phyloP scores from a whole-genome alignment of 2,329 filamentous ascomycete genomes.

The Aspergillus luchuensis region DNA sequence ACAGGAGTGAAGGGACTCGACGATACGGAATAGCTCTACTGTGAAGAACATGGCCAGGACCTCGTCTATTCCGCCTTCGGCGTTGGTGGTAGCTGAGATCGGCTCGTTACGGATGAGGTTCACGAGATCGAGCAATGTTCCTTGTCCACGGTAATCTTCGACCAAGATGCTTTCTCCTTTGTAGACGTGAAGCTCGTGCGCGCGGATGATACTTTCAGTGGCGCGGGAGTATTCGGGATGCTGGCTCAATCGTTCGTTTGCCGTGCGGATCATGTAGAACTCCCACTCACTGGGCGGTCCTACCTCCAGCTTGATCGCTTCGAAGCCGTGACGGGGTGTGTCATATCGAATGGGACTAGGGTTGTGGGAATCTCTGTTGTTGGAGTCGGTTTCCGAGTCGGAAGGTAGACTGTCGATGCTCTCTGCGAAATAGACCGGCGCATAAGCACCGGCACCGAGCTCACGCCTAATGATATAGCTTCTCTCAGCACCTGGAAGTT shows the following conservation, averaged over 20 bases:
- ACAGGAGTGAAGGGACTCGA: constrained; percentile 81
- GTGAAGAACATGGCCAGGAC: constrained; percentile 92
- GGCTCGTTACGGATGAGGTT: constrained; percentile 76
- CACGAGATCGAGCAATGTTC: constrained; percentile 90
- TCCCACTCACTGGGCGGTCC: constrained; percentile 86
- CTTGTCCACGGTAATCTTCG: constrained; percentile 83
- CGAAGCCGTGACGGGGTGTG: constrained; percentile 59
- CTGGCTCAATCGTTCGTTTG: constrained; percentile 70
- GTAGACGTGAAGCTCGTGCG: constrained; percentile 90
- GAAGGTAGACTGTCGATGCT: constrained; percentile 58
- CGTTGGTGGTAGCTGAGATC: constrained; percentile 49
- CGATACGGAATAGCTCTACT: constrained; percentile 84
- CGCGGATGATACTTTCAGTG: constrained; percentile 74
- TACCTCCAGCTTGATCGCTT: constrained; percentile 91
- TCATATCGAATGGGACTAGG: constrained; percentile 30
- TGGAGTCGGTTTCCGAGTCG: constrained; percentile 40
- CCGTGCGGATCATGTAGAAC: constrained; percentile 89
- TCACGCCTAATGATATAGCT: constrained; percentile 80
- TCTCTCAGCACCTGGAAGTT: constrained; percentile 65
- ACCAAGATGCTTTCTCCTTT: constrained; percentile 86
- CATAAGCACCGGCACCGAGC: constrained; percentile 90
- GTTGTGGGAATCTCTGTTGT: constrained; percentile 52
- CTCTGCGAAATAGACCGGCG: constrained; percentile 90
- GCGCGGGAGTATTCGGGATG: constrained; percentile 64
- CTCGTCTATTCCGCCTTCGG: constrained; percentile 78